Percentiles rank a stretch among this genome's conserved stretches.
phyloP scores from a whole-genome alignment of 2,329 filamentous ascomycete genomes.

The Diaporthe amygdali region DNA sequence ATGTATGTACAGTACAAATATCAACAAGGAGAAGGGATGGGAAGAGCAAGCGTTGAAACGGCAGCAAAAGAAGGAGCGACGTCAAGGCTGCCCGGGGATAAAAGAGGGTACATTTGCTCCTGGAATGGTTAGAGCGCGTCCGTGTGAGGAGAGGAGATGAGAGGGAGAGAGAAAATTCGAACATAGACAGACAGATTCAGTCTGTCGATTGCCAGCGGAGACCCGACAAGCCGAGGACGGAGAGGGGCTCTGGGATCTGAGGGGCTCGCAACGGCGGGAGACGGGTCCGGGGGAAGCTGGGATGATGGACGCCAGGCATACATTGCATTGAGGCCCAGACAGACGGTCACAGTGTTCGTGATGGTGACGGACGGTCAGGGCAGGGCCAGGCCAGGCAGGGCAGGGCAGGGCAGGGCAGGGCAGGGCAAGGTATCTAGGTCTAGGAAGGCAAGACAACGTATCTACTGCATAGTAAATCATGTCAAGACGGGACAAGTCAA shows the following conservation, averaged over 20 bases:
- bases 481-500: background rate
- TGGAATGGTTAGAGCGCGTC: constrained; percentile 8
- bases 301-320: constrained; percentile 9
- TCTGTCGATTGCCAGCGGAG: constrained; percentile 11
- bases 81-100: constrained; percentile 2
- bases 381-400: background rate
- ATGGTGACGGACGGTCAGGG: background rate
- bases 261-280: constrained; percentile 13
- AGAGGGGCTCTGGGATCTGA: constrained; percentile 14
- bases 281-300: constrained; percentile 15
- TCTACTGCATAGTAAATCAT: background rate
- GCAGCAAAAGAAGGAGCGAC: constrained; percentile 13
- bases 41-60: constrained; percentile 2
- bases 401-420: background rate
- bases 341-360: constrained; percentile 7
- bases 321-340: constrained; percentile 13
- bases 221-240: constrained; percentile 19
- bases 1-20: constrained; percentile 13
- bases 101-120: constrained; percentile 1
- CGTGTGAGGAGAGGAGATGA: background rate
- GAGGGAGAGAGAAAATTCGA: constrained; percentile 8
- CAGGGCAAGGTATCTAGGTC: background rate
- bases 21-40: background rate
- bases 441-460: background rate
- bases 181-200: constrained; percentile 7